A percentile compares a stretch with the other conserved stretches of the same genome.
phyloP scores from a whole-genome alignment of 352 stramenopile species.

The Globisporangium camurandrum region DNA sequence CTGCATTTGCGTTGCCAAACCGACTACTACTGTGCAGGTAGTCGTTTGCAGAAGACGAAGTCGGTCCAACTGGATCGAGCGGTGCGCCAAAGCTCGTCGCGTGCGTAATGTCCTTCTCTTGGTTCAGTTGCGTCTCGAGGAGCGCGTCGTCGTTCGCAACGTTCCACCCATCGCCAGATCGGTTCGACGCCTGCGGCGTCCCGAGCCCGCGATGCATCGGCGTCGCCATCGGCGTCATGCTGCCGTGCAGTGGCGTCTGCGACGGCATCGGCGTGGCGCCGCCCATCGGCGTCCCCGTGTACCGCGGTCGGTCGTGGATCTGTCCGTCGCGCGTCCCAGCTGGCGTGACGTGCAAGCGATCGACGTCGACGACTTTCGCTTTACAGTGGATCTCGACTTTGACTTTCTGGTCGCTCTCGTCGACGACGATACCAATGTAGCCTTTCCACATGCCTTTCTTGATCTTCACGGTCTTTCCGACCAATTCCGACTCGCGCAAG shows the following conservation, averaged over 20 bases:
- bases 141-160: slow-evolving; percentile 82
- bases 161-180: slow-evolving; percentile 72
- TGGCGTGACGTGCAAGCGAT: slow-evolving; percentile 66
- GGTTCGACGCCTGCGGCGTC: slow-evolving; percentile 60
- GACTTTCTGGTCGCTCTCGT: slow-evolving; percentile 85
- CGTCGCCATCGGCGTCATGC: slow-evolving; percentile 85
- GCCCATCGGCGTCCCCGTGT: slow-evolving; percentile 70
- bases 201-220: slow-evolving; percentile 75
- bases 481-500: slow-evolving; percentile 61
- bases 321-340: slow-evolving; percentile 74
- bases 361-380: slow-evolving; percentile 82
- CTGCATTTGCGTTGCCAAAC: slow-evolving; percentile 42
- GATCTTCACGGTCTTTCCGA: slow-evolving; percentile 88
- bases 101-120: slow-evolving; percentile 87
- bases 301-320: slow-evolving; percentile 65
- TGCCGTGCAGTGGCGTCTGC: slow-evolving; percentile 76
- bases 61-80: slow-evolving; percentile 64
- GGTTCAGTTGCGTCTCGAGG: slow-evolving; percentile 83
- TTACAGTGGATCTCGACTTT: slow-evolving; percentile 91
- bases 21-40: slow-evolving; percentile 33
- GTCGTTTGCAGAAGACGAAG: slow-evolving; percentile 40
- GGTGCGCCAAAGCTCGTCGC: slow-evolving; percentile 81
- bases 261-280: slow-evolving; percentile 71
- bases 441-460: slow-evolving; percentile 89
- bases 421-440: slow-evolving; percentile 89